Percentiles rank a stretch among this genome's conserved stretches.
These are phyloP conservation scores for Cyclotella kingstonii DNA, from an alignment of 108 stramenopile species.

Conservation along the genomic window DNA sequence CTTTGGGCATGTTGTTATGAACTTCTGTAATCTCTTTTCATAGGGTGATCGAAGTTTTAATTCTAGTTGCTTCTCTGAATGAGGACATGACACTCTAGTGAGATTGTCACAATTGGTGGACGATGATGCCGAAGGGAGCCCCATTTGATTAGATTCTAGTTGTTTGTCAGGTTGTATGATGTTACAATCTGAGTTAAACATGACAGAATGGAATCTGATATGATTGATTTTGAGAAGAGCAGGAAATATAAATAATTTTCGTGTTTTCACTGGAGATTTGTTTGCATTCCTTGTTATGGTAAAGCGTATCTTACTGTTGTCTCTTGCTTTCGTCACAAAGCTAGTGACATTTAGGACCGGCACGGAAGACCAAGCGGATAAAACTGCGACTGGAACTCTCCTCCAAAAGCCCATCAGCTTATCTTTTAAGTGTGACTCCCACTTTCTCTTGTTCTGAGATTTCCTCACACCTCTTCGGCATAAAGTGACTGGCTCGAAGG, in stretches of 20 bases:
- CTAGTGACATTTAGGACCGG: neutral
- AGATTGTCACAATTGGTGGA: neutral
- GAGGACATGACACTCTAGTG: neutral
- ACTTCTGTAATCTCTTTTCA: conserved; percentile 24
- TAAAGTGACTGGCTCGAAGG: conserved; percentile 48
- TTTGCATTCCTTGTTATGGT: neutral
- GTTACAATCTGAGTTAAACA: neutral
- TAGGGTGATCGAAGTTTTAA: conserved; percentile 25
- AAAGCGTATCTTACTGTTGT: neutral
- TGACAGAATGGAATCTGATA: too few species aligned
- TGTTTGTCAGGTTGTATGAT: neutral
- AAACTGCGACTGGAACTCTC: neutral
- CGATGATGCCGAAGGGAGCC: neutral
- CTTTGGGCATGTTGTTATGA: conserved; percentile 42
- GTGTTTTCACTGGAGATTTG: neutral
- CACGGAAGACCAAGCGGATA: neutral
- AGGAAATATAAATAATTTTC: neutral
- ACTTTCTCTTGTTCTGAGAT: neutral
- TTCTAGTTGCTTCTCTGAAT: neutral
- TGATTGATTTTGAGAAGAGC: neutral
- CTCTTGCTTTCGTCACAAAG: too few species aligned
- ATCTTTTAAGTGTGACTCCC: too few species aligned
- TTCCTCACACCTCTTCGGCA: conserved; percentile 69
- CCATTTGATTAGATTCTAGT: neutral
- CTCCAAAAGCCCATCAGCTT: neutral